A percentile compares a stretch with the other conserved stretches of the same genome.
Evolutionary conservation across 2,329 filamentous ascomycete species (phyloP).

Genomic region (Furcasterigmium sp.): DNA sequence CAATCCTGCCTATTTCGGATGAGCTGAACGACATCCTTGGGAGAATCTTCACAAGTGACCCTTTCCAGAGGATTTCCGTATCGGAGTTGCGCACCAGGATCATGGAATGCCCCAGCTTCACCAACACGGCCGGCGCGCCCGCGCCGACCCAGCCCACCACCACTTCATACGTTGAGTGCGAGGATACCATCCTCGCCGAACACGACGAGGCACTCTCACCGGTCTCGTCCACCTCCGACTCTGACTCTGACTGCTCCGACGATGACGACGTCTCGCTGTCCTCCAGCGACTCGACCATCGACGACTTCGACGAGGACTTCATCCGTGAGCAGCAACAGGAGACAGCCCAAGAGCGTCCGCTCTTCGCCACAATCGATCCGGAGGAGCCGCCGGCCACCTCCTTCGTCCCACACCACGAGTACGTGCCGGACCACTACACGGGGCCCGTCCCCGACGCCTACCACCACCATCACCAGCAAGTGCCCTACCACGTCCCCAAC

Average conservation of each 20-base stretch:
- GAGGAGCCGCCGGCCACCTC: constrained; percentile 36
- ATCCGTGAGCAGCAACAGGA: constrained; percentile 36
- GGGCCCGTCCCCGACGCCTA: constrained; percentile 24
- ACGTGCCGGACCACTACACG: constrained; percentile 38
- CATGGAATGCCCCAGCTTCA: constrained; percentile 70
- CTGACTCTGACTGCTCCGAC: constrained; percentile 39
- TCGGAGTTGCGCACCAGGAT: constrained; percentile 75
- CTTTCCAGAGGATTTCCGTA: constrained; percentile 75
- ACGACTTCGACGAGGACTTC: constrained; percentile 45
- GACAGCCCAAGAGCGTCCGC: constrained; percentile 30
- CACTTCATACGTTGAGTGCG: constrained; percentile 39
- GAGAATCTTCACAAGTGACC: constrained; percentile 82
- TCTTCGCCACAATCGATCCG: constrained; percentile 37
- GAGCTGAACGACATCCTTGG: constrained; percentile 85
- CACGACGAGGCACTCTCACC: constrained; percentile 43
- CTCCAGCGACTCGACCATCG: constrained; percentile 48
- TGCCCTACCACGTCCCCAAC: constrained; percentile 20
- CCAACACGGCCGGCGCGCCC: constrained; percentile 33
- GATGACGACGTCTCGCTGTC: constrained; percentile 52
- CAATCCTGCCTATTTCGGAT: constrained; percentile 84
- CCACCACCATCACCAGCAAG: constrained; percentile 13
- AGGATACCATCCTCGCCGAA: constrained; percentile 38
- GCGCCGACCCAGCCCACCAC: constrained; percentile 34
- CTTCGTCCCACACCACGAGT: constrained; percentile 40
- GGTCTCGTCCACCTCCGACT: constrained; percentile 30